These are phyloP conservation scores for Pythium scleroteichum DNA, from an alignment of 352 stramenopile species.

Conservation along the genomic window DNA sequence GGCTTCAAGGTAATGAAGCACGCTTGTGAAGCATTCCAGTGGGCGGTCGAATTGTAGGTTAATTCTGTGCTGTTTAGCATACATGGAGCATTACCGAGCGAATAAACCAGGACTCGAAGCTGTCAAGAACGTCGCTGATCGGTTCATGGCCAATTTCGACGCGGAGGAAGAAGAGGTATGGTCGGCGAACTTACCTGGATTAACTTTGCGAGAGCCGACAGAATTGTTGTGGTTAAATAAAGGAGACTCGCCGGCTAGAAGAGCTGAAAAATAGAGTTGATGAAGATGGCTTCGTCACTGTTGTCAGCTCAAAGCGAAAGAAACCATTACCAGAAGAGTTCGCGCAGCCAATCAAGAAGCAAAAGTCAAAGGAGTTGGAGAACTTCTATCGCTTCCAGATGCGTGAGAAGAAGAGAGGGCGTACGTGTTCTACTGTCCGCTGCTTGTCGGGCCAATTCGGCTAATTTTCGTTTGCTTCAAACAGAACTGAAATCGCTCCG, in stretches of 20 bases:
- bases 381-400: constrained; percentile 90
- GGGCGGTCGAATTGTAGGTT: too few species aligned
- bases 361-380: constrained; percentile 78
- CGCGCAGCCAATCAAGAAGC: constrained; percentile 67
- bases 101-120: constrained; percentile 66
- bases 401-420: constrained; percentile 82
- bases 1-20: constrained; percentile 35
- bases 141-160: constrained; percentile 81
- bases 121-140: constrained; percentile 68
- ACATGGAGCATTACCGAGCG: constrained; percentile 62
- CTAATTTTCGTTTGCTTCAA: too few species aligned
- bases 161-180: constrained; percentile 58
- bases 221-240: neutral
- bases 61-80: constrained; percentile 27
- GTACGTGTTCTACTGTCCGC: constrained; percentile 60
- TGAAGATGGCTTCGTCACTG: constrained; percentile 80
- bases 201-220: neutral
- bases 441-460: too few species aligned
- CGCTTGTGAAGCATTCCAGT: too few species aligned
- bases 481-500: constrained; percentile 80
- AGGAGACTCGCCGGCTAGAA: constrained; percentile 53
- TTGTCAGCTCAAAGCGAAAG: constrained; percentile 78
- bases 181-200: neutral
- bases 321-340: constrained; percentile 43
- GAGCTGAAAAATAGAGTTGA: constrained; percentile 82